Conservation (phyloP, 164 flowering plant genomes). For the Sextonia rubra region DNA sequence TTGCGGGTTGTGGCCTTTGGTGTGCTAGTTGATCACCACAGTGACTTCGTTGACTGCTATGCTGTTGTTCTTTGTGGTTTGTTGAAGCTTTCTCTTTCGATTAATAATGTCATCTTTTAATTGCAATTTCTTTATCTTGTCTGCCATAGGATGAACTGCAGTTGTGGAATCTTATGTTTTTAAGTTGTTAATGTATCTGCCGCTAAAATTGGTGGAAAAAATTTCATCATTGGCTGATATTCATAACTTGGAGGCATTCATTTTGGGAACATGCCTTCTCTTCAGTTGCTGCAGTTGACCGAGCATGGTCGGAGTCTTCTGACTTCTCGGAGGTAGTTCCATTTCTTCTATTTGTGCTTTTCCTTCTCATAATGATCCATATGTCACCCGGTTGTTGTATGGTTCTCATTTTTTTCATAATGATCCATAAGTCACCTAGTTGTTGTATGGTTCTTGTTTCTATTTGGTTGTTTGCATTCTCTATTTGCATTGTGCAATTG, state of each 20-base stretch:
- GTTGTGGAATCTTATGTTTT: background rate
- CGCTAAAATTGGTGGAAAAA: slow-evolving; percentile 4
- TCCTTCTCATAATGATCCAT: background rate
- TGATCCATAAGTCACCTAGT: background rate
- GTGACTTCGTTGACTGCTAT: no score
- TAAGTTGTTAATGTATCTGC: background rate
- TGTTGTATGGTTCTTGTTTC: background rate
- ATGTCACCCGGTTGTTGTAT: background rate
- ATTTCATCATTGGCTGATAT: slow-evolving; percentile 1
- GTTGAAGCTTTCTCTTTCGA: background rate
- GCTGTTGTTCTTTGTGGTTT: no score
- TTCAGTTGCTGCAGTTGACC: slow-evolving; percentile 82
- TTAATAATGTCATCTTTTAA: background rate
- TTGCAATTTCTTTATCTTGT: background rate
- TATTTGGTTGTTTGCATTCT: background rate
- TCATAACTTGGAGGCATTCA: slow-evolving; percentile 7
- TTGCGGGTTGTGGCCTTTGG: no score
- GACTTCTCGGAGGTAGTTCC: slow-evolving; percentile 73
- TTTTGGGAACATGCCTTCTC: slow-evolving; percentile 63
- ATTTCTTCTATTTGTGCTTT: background rate
- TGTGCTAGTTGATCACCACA: no score
- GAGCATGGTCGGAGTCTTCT: slow-evolving; percentile 73
- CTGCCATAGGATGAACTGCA: slow-evolving; percentile 7
- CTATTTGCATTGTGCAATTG: background rate
- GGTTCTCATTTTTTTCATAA: background rate